Evolutionary conservation across 371 early-diverging fungal species (phyloP).

Genomic region (Actinomucor elegans): DNA sequence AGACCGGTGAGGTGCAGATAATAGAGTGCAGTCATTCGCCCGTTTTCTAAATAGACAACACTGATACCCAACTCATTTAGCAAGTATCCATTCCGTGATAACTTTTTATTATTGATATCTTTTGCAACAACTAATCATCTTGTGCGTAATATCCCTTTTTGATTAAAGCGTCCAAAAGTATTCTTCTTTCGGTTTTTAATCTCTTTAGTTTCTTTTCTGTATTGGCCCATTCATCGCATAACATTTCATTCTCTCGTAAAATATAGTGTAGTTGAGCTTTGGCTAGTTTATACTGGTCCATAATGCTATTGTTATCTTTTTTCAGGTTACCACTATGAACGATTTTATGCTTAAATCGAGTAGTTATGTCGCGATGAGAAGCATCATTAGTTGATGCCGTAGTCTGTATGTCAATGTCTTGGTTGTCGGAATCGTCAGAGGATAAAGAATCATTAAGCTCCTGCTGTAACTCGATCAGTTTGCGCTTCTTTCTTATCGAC

Average conservation of each 20-base stretch:
- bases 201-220: constrained; percentile 6
- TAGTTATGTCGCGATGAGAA: too few species aligned
- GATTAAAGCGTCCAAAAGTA: constrained; percentile 6
- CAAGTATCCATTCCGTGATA: not conserved
- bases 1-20: too few species aligned
- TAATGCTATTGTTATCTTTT: too few species aligned
- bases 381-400: too few species aligned
- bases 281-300: constrained; percentile 5
- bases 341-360: too few species aligned
- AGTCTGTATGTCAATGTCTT: too few species aligned
- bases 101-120: not conserved
- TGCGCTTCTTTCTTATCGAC: constrained; percentile 11
- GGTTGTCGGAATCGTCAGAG: constrained; percentile 2
- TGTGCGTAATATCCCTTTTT: constrained; percentile 5
- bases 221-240: constrained; percentile 9
- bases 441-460: constrained; percentile 3
- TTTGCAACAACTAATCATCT: too few species aligned
- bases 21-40: too few species aligned
- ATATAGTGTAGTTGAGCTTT: constrained; percentile 9
- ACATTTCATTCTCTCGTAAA: constrained; percentile 11
- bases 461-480: constrained; percentile 3
- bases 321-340: too few species aligned
- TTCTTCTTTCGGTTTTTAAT: constrained; percentile 5
- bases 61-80: too few species aligned
- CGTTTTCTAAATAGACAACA: too few species aligned